These are phyloP conservation scores for Penicillium pancosmium DNA, from an alignment of 495 filamentous ascomycete species.

Conservation along the genomic window DNA sequence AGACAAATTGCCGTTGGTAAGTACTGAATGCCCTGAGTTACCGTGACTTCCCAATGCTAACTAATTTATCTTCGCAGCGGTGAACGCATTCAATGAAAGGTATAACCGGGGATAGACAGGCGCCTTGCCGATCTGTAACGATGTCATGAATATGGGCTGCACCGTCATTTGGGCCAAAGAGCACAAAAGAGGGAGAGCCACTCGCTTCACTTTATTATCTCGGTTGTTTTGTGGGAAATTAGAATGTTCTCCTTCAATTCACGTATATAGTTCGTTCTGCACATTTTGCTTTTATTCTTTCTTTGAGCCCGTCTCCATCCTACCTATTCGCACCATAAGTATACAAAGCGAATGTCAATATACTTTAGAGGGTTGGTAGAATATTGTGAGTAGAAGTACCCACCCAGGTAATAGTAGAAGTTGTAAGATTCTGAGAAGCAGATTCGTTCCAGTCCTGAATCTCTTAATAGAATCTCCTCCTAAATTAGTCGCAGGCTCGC, in stretches of 20 bases:
- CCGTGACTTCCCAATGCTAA: slow-evolving; percentile 19
- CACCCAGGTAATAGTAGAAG: no score
- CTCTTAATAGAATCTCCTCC: no score
- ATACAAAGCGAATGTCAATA: neutral
- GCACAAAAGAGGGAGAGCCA: slow-evolving; percentile 3
- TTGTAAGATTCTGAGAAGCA: no score
- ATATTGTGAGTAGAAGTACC: no score
- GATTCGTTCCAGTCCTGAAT: no score
- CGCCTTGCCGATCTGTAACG: slow-evolving; percentile 18
- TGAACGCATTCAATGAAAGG: slow-evolving; percentile 72
- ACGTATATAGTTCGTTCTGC: slow-evolving; percentile 5
- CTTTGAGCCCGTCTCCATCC: neutral
- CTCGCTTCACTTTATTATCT: neutral
- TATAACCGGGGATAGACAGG: slow-evolving; percentile 59
- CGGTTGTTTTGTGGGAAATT: neutral
- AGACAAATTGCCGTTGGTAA: slow-evolving; percentile 64
- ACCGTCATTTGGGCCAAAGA: slow-evolving; percentile 14
- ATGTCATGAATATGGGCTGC: slow-evolving; percentile 29
- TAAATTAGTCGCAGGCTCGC: no score
- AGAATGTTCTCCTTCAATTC: neutral
- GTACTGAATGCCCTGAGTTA: slow-evolving; percentile 13
- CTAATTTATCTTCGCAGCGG: slow-evolving; percentile 42
- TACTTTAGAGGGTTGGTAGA: no score
- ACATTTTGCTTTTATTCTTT: neutral
- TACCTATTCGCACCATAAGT: neutral